phyloP scores from a whole-genome alignment of 257 asterid genomes.

The Coffea canephora region DNA sequence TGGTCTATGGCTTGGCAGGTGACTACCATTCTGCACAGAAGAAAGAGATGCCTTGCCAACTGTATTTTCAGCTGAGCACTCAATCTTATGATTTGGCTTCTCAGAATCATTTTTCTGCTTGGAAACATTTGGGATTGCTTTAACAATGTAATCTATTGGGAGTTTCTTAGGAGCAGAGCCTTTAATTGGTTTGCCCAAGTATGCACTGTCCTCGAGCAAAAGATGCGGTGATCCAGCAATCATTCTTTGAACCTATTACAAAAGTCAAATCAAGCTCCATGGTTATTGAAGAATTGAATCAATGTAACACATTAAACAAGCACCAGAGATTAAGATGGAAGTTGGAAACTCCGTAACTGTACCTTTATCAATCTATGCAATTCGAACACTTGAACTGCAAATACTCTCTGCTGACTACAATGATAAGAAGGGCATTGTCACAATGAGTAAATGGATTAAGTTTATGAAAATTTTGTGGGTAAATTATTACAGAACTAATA shows the following conservation, averaged over 20 bases:
- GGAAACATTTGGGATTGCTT: slow-evolving; percentile 35
- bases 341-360: neutral
- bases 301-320: neutral
- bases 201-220: slow-evolving; percentile 47
- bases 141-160: slow-evolving; percentile 36
- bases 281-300: neutral
- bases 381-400: slow-evolving; percentile 96
- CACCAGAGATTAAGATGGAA: neutral
- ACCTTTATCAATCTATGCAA: slow-evolving; percentile 91
- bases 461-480: neutral
- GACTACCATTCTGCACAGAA: slow-evolving; percentile 37
- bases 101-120: slow-evolving; percentile 35
- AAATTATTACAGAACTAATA: neutral
- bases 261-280: neutral
- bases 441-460: neutral
- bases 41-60: slow-evolving; percentile 42
- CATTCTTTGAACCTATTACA: slow-evolving; percentile 69
- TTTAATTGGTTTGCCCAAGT: slow-evolving; percentile 41
- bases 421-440: slow-evolving; percentile 3
- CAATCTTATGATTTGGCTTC: slow-evolving; percentile 45
- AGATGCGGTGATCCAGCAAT: slow-evolving; percentile 67
- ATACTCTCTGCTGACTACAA: slow-evolving; percentile 80
- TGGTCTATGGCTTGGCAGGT: slow-evolving; percentile 28
- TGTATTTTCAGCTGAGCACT: slow-evolving; percentile 62
- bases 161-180: slow-evolving; percentile 41